phyloP scores from a whole-genome alignment of 1,284 basidiomycete species.

The Thelephora terrestris region DNA sequence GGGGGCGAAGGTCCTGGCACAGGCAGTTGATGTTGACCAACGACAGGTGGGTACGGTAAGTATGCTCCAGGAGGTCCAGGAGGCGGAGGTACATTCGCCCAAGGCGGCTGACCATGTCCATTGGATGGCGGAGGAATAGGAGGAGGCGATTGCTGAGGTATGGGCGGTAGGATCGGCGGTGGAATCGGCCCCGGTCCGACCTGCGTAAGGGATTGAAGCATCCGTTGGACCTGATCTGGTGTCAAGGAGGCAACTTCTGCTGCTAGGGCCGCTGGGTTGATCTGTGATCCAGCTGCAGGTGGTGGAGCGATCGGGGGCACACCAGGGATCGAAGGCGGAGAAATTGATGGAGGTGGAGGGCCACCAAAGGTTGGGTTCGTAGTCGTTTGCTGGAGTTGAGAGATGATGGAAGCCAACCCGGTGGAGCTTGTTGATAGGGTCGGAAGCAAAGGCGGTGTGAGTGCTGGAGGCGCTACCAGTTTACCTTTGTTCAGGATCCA shows the following conservation, averaged over 20 bases:
- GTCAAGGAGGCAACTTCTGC: constrained; percentile 47
- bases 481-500: constrained; percentile 76
- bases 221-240: constrained; percentile 49
- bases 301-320: not conserved
- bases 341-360: constrained; percentile 6
- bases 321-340: constrained; percentile 1
- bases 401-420: constrained; percentile 5
- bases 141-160: constrained; percentile 5
- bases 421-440: constrained; percentile 19
- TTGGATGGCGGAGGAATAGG: constrained; percentile 6
- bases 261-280: constrained; percentile 20
- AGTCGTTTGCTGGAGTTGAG: constrained; percentile 10
- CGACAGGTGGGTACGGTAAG: constrained; percentile 29
- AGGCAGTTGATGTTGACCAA: constrained; percentile 13
- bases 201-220: constrained; percentile 37
- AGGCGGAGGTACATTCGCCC: not conserved
- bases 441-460: constrained; percentile 15
- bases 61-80: constrained; percentile 30
- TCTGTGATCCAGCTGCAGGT: constrained; percentile 1
- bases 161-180: not conserved
- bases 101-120: not conserved
- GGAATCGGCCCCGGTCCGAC: constrained; percentile 11
- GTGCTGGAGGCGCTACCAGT: constrained; percentile 33
- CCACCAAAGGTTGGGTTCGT: constrained; percentile 10
- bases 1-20: not conserved